Evolutionary conservation across 768 basidiomycete species (phyloP).

Genomic region (Suillus subaureus): DNA sequence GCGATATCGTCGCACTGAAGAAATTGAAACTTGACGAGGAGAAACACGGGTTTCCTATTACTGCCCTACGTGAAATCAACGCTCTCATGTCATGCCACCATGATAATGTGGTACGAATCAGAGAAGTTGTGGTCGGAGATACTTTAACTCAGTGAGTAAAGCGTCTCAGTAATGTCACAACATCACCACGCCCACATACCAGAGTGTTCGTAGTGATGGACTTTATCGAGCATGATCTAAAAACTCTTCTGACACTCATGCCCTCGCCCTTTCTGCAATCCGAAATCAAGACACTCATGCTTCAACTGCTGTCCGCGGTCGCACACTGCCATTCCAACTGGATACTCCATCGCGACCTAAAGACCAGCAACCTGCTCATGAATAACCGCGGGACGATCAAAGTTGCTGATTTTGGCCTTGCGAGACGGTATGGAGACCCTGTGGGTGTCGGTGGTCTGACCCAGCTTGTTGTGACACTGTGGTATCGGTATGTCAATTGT

Average conservation of each 20-base stretch:
- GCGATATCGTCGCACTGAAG: constrained; percentile 95
- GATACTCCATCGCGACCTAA: constrained; percentile 97
- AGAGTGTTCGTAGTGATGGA: constrained; percentile 99
- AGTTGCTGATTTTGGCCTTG: constrained; percentile 97
- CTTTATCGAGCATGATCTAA: constrained; percentile 99
- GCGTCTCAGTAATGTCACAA: constrained; percentile 11
- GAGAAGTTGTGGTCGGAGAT: constrained; percentile 98
- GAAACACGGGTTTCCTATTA: constrained; percentile 98
- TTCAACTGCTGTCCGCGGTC: constrained; percentile 91
- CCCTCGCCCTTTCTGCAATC: constrained; percentile 95
- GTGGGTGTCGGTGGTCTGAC: constrained; percentile 97
- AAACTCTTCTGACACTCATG: constrained; percentile 93
- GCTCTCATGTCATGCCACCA: constrained; percentile 95
- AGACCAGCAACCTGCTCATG: constrained; percentile 97
- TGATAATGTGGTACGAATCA: constrained; percentile 95
- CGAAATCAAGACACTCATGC: constrained; percentile 96
- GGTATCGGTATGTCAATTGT: constrained; percentile 81
- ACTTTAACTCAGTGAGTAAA: constrained; percentile 95
- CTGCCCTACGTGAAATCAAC: constrained; percentile 91
- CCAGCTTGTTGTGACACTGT: constrained; percentile 95
- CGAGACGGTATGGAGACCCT: constrained; percentile 94
- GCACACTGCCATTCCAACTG: constrained; percentile 94
- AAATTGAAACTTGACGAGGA: constrained; percentile 98
- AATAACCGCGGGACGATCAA: constrained; percentile 99
- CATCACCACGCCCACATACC: constrained; percentile 19